Conservation (phyloP, 228 moss, liverwort and hornwort genomes). For the Sphagnum fallax region DNA sequence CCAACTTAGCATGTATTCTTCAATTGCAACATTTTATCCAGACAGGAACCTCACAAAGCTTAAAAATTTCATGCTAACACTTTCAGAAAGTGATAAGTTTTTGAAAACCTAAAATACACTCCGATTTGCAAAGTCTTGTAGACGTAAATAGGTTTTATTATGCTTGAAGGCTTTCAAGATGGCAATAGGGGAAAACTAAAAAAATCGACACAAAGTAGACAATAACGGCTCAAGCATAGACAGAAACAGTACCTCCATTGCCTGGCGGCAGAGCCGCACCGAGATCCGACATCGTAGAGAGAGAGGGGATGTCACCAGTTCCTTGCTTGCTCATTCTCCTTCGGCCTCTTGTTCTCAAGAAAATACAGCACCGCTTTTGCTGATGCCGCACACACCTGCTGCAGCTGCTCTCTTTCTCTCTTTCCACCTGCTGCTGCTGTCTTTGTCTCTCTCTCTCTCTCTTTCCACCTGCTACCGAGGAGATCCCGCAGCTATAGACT, state of each 20-base stretch:
- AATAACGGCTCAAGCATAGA: background rate
- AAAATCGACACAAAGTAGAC: background rate
- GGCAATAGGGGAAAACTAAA: background rate
- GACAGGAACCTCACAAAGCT: background rate
- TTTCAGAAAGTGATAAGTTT: background rate
- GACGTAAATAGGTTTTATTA: too few relatives aligned
- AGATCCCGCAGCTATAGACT: too few relatives aligned
- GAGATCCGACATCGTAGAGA: conserved; percentile 53
- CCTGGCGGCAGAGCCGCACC: conserved; percentile 37
- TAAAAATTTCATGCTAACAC: background rate
- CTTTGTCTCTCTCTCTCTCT: too few relatives aligned
- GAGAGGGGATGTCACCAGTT: conserved; percentile 35
- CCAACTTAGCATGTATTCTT: background rate
- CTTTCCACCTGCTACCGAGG: too few relatives aligned
- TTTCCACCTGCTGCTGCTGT: too few relatives aligned
- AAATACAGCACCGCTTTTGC: too few relatives aligned
- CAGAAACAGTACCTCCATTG: conserved; percentile 17
- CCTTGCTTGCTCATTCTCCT: conserved; percentile 35
- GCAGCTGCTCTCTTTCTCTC: too few relatives aligned
- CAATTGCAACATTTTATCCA: background rate
- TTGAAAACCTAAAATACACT: background rate
- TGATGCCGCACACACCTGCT: too few relatives aligned
- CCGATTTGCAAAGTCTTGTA: too few relatives aligned
- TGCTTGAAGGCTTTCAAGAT: background rate
- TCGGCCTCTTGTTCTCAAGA: too few relatives aligned